Conservation (phyloP, 768 basidiomycete genomes). For the Mycena pura region DNA sequence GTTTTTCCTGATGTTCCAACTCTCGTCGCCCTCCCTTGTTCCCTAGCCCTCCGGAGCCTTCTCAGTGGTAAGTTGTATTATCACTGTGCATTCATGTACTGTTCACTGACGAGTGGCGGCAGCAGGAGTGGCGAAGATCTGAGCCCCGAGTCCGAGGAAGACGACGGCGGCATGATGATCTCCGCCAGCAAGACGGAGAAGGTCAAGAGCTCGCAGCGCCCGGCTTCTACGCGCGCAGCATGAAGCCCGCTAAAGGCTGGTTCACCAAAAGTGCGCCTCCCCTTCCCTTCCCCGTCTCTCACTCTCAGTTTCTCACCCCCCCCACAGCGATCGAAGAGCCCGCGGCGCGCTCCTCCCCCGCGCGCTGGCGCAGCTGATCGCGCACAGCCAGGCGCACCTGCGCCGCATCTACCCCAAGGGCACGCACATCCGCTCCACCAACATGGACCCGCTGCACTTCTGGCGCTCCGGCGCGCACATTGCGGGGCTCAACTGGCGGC, state of each 20-base stretch:
- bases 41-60: too few species aligned
- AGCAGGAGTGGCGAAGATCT: too few species aligned
- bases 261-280: slow-evolving; percentile 43
- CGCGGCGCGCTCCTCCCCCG: slow-evolving; percentile 48
- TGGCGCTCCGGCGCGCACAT: slow-evolving; percentile 68
- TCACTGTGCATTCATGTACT: too few species aligned
- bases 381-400: slow-evolving; percentile 50
- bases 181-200: slow-evolving; percentile 27
- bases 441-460: slow-evolving; percentile 57
- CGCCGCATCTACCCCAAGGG: slow-evolving; percentile 66
- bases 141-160: slow-evolving; percentile 36
- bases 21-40: too few species aligned
- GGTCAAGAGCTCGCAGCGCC: slow-evolving; percentile 52
- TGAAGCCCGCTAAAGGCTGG: slow-evolving; percentile 66
- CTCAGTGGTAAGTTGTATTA: too few species aligned
- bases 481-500: slow-evolving; percentile 67
- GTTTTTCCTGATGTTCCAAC: too few species aligned
- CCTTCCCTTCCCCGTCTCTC: background rate
- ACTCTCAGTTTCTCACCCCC: background rate
- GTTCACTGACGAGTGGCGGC: too few species aligned
- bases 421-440: slow-evolving; percentile 60
- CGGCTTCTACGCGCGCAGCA: slow-evolving; percentile 66
- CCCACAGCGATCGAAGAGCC: slow-evolving; percentile 42
- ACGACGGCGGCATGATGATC: slow-evolving; percentile 27
- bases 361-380: slow-evolving; percentile 44